Percentiles rank a stretch among this genome's conserved stretches.
Evolutionary conservation across 129 eudicot species (phyloP).

Genomic region (Pseudognaphalium luteoalbum): DNA sequence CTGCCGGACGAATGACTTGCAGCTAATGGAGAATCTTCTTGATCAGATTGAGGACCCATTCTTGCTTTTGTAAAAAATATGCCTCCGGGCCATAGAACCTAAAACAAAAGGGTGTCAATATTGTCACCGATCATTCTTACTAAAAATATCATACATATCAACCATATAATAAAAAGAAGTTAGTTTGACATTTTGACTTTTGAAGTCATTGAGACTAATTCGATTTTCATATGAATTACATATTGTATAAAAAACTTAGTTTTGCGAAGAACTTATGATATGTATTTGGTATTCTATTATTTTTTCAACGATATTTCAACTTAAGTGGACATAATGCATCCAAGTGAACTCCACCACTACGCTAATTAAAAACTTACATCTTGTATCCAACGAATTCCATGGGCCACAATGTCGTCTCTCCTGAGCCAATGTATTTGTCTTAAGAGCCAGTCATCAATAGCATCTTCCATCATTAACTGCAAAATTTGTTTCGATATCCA

Average conservation of each 20-base stretch:
- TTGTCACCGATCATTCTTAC: not conserved
- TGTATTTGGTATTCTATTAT: not conserved
- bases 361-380: constrained; percentile 53
- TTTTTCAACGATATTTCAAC: not conserved
- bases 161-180: not conserved
- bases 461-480: constrained; percentile 99
- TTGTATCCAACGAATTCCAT: constrained; percentile 88
- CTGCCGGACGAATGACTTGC: constrained; percentile 40
- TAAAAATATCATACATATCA: not conserved
- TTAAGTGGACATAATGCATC: not conserved
- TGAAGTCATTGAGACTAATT: not conserved
- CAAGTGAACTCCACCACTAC: not conserved
- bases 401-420: constrained; percentile 79
- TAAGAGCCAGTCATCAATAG: constrained; percentile 97
- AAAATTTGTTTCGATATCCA: constrained; percentile 99
- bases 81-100: constrained; percentile 97
- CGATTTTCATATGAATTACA: not conserved
- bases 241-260: not conserved
- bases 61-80: constrained; percentile 58
- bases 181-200: not conserved
- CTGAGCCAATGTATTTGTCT: constrained; percentile 93
- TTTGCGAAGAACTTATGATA: not conserved
- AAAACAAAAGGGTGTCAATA: constrained; percentile 20
- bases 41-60: constrained; percentile 40
- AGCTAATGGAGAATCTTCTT: constrained; percentile 48